These are phyloP conservation scores for Acacia crassicarpa DNA, from an alignment of 306 rosid genomes.

Conservation along the genomic window DNA sequence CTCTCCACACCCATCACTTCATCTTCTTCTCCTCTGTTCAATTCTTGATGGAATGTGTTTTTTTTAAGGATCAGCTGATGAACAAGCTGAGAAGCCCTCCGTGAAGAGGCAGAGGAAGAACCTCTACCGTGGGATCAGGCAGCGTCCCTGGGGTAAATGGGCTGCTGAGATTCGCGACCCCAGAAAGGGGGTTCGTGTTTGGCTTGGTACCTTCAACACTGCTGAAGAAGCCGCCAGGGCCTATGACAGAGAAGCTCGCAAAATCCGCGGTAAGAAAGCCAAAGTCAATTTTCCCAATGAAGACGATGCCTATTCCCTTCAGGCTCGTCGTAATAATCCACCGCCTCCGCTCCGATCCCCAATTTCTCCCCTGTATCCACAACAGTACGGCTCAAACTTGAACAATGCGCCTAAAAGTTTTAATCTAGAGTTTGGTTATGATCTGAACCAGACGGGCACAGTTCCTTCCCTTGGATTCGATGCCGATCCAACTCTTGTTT, in stretches of 20 bases:
- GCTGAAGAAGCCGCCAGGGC: slow-evolving; percentile 97
- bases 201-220: slow-evolving; percentile 93
- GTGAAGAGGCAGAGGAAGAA: slow-evolving; percentile 80
- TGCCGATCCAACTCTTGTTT: slow-evolving; percentile 20
- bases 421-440: slow-evolving; percentile 51
- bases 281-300: slow-evolving; percentile 92
- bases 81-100: slow-evolving; percentile 51
- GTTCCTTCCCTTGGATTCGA: slow-evolving; percentile 30
- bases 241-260: slow-evolving; percentile 84
- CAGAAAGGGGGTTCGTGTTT: slow-evolving; percentile 87
- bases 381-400: not conserved
- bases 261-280: slow-evolving; percentile 87
- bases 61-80: slow-evolving; percentile 38
- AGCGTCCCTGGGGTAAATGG: slow-evolving; percentile 98
- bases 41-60: not conserved
- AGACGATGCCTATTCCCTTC: slow-evolving; percentile 40
- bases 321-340: slow-evolving; percentile 19
- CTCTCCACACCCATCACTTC: not conserved
- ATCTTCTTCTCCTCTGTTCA: not conserved
- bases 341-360: not conserved
- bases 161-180: slow-evolving; percentile 98
- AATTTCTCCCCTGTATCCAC: slow-evolving; percentile 30
- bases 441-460: slow-evolving; percentile 51
- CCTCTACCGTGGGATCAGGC: slow-evolving; percentile 86
- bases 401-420: slow-evolving; percentile 28